phyloP scores from a whole-genome alignment of 2,329 filamentous ascomycete species.

The Talaromyces amestolkiae region DNA sequence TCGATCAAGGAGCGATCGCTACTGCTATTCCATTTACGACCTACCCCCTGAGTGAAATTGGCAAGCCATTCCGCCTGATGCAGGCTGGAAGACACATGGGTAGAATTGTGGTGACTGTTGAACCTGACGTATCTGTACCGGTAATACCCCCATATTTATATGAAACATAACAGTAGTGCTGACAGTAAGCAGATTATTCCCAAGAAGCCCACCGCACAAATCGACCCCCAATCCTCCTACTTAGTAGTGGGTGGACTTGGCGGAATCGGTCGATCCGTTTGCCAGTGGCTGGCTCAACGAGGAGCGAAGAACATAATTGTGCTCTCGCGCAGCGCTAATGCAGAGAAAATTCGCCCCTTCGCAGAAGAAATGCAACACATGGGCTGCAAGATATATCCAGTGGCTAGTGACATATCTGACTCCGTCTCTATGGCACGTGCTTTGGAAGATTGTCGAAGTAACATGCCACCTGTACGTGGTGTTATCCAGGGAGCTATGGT shows the following conservation, averaged over 20 bases:
- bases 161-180: neutral
- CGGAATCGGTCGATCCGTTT: neutral
- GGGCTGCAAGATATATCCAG: neutral
- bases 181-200: neutral
- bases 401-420: neutral
- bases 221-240: neutral
- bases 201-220: neutral
- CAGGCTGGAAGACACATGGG: constrained; percentile 23
- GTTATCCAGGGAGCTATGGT: constrained; percentile 19
- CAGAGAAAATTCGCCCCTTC: neutral
- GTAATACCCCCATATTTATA: neutral
- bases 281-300: neutral
- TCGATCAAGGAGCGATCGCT: neutral
- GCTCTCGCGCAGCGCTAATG: neutral
- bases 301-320: neutral
- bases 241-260: neutral
- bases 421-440: neutral
- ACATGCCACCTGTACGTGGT: neutral
- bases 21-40: neutral
- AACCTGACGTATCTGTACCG: neutral
- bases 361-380: neutral
- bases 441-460: neutral
- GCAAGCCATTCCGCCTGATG: constrained; percentile 22
- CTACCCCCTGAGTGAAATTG: constrained; percentile 32
- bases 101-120: constrained; percentile 18